These are phyloP conservation scores for Zygosaccharomyces sapae DNA, from an alignment of 1,139 yeast species.

Conservation along the genomic window DNA sequence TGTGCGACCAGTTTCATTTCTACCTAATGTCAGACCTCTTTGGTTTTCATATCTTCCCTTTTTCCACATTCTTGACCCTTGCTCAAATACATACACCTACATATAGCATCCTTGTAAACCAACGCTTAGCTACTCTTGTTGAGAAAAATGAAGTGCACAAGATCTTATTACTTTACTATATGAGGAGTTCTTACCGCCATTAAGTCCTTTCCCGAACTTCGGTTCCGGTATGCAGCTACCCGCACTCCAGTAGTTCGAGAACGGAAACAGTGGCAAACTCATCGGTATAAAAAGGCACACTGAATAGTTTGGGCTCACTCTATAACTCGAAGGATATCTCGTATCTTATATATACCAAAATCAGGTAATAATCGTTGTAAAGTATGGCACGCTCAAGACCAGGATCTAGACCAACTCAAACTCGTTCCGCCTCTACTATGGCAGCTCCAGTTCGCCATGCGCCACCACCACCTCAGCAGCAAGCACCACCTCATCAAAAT, in stretches of 20 bases:
- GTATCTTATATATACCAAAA: too few relatives aligned
- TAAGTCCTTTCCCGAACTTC: background rate
- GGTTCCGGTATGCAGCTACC: background rate
- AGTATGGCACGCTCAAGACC: slow-evolving; percentile 55
- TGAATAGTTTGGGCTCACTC: background rate
- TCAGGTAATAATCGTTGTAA: background rate
- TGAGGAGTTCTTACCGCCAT: background rate
- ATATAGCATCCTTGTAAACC: too few relatives aligned
- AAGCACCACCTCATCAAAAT: slow-evolving; percentile 22
- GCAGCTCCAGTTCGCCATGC: slow-evolving; percentile 46
- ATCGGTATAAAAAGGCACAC: background rate
- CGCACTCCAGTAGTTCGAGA: background rate
- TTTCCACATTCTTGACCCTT: too few relatives aligned
- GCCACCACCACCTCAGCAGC: slow-evolving; percentile 41
- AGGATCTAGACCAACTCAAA: slow-evolving; percentile 49
- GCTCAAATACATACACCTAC: too few relatives aligned
- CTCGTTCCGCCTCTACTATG: slow-evolving; percentile 73
- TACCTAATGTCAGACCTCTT: too few relatives aligned
- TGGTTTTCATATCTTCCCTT: too few relatives aligned
- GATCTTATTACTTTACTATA: too few relatives aligned
- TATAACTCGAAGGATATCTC: too few relatives aligned
- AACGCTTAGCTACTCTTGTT: too few relatives aligned
- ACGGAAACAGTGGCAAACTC: background rate
- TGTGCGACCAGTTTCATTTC: too few relatives aligned
- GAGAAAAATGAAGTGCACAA: too few relatives aligned